Evolutionary conservation across 768 basidiomycete genomes (phyloP).

Genomic region (Podaxis rugospora): DNA sequence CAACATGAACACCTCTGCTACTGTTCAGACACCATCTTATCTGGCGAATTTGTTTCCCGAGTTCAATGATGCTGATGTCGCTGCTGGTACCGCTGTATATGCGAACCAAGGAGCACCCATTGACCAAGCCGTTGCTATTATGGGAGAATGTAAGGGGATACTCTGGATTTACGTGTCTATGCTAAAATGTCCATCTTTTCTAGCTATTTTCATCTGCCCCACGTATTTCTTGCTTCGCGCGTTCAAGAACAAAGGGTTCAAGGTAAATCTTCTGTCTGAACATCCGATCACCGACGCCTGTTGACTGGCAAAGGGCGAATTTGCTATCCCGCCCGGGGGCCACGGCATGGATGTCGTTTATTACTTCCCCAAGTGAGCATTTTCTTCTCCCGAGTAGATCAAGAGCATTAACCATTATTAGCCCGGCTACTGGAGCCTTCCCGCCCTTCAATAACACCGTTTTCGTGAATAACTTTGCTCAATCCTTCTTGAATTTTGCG

Average conservation of each 20-base stretch:
- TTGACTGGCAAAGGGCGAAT: constrained; percentile 28
- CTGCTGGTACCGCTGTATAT: constrained; percentile 4
- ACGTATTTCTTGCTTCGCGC: constrained; percentile 34
- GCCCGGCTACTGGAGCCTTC: constrained; percentile 8
- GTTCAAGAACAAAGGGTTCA: constrained; percentile 26
- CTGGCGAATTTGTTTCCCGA: constrained; percentile 35
- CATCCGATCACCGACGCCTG: not conserved
- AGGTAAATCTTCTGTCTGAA: constrained; percentile 19
- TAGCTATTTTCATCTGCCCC: constrained; percentile 43
- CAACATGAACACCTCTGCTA: constrained; percentile 18
- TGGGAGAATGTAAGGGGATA: constrained; percentile 8
- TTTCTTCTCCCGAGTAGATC: not conserved
- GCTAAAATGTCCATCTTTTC: not conserved
- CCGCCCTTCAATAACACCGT: constrained; percentile 30
- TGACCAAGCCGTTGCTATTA: constrained; percentile 10
- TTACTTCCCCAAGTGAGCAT: constrained; percentile 38
- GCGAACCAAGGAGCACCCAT: not conserved
- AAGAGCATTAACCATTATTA: not conserved
- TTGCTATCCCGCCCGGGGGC: constrained; percentile 35
- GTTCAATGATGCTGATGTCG: constrained; percentile 22
- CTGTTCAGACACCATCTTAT: constrained; percentile 25
- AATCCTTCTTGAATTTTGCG: constrained; percentile 34
- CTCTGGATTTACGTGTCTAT: not conserved
- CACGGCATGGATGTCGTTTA: constrained; percentile 35
- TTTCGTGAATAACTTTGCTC: constrained; percentile 32